These are phyloP conservation scores for Amaranthus tricolor DNA, from an alignment of 179 eudicot genomes.

Conservation along the genomic window DNA sequence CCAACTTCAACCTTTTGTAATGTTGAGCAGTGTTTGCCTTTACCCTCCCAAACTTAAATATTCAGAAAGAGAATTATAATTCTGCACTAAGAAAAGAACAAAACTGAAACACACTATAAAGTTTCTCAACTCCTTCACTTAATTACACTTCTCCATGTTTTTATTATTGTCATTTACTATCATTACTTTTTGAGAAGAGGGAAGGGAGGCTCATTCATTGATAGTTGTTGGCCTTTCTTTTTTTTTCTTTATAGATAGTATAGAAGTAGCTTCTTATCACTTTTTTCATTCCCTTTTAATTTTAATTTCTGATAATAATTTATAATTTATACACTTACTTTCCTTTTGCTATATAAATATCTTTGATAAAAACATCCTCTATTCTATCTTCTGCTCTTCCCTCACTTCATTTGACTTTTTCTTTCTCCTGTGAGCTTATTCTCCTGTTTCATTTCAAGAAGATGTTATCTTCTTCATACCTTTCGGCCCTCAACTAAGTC, in stretches of 20 bases:
- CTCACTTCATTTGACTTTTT: neutral
- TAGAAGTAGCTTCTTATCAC: slow-evolving; percentile 8
- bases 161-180: slow-evolving; percentile 3
- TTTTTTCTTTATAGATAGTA: neutral
- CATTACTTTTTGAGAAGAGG: neutral
- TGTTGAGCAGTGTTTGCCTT: slow-evolving; percentile 3
- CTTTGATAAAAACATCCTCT: slow-evolving; percentile 8
- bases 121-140: slow-evolving; percentile 24
- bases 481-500: neutral
- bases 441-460: slow-evolving; percentile 2
- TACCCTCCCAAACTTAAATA: slow-evolving; percentile 3
- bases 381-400: slow-evolving; percentile 1
- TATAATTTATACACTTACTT: slow-evolving; percentile 7
- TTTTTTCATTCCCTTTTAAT: slow-evolving; percentile 17
- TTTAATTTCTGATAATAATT: too few species aligned
- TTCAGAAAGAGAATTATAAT: slow-evolving; percentile 26
- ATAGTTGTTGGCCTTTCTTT: slow-evolving; percentile 38
- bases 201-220: slow-evolving; percentile 21
- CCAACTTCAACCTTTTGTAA: neutral
- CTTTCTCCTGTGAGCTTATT: slow-evolving; percentile 2
- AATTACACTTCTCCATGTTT: slow-evolving; percentile 20
- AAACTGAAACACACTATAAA: neutral
- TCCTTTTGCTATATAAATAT: slow-evolving; percentile 22
- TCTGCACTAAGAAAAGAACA: slow-evolving; percentile 30
- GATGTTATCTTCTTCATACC: neutral